Evolutionary conservation across 2,329 filamentous ascomycete genomes (phyloP).

Genomic region (Neopestalotiopsis sp.): DNA sequence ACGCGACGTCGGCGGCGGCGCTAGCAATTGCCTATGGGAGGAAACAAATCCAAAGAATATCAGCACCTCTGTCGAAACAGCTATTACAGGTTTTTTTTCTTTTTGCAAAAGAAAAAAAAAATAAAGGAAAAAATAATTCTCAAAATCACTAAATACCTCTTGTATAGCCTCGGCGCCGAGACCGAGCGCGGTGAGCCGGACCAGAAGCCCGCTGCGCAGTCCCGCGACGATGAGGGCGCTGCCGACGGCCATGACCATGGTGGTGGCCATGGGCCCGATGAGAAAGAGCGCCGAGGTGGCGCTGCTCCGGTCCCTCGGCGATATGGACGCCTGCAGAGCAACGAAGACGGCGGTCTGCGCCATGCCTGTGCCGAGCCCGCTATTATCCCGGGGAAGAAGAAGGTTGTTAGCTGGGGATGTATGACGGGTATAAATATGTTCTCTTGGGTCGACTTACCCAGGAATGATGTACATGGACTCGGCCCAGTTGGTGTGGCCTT

Average conservation of each 20-base stretch:
- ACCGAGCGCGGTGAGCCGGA: conserved; percentile 29
- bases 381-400: conserved; percentile 19
- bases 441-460: conserved; percentile 1
- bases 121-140: too few species aligned
- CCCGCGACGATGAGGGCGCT: conserved; percentile 31
- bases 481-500: conserved; percentile 58
- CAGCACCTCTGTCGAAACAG: too few species aligned
- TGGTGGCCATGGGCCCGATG: conserved; percentile 43
- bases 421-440: too few species aligned
- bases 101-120: too few species aligned
- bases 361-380: conserved; percentile 57
- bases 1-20: conserved; percentile 44
- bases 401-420: background rate
- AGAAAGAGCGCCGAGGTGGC: conserved; percentile 54
- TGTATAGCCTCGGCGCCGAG: conserved; percentile 28
- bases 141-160: conserved; percentile 23
- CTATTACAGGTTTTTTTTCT: too few species aligned
- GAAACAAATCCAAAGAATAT: too few species aligned
- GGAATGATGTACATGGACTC: conserved; percentile 49
- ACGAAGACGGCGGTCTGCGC: conserved; percentile 52
- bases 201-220: conserved; percentile 33
- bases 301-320: conserved; percentile 51
- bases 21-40: conserved; percentile 42
- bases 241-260: conserved; percentile 30
- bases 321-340: conserved; percentile 50